These are phyloP conservation scores for Gracilaria vermiculophylla DNA, from an alignment of 23 red algal species.

Conservation along the genomic window DNA sequence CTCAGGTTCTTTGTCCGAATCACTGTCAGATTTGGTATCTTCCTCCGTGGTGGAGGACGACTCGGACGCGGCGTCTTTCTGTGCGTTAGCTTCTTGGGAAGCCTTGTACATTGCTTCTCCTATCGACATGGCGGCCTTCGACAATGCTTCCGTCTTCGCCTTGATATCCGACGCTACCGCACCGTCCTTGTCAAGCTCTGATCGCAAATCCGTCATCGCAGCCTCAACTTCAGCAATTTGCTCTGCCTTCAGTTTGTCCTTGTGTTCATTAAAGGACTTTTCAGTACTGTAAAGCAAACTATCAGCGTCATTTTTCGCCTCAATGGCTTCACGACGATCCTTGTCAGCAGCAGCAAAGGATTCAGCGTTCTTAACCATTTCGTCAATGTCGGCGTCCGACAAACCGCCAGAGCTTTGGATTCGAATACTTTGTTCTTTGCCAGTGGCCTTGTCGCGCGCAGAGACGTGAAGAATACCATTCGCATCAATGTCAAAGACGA, in stretches of 20 bases:
- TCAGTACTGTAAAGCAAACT: conserved; percentile 90
- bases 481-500: conserved; percentile 94
- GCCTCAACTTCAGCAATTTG: conserved; percentile 69
- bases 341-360: conserved; percentile 82
- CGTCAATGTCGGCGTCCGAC: conserved; percentile 78
- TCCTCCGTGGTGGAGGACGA: conserved; percentile 18
- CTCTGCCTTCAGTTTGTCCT: conserved; percentile 68
- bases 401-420: conserved; percentile 86
- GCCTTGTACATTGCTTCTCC: conserved; percentile 98
- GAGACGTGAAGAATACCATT: conserved; percentile 94
- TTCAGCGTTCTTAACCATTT: conserved; percentile 93
- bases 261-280: conserved; percentile 89
- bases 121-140: conserved; percentile 95
- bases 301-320: conserved; percentile 91
- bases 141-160: conserved; percentile 81
- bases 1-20: conserved; percentile 41
- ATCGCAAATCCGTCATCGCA: conserved; percentile 70
- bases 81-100: conserved; percentile 74
- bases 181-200: conserved; percentile 70
- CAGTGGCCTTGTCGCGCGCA: conserved; percentile 90
- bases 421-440: conserved; percentile 87
- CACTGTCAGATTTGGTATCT: conserved; percentile 55
- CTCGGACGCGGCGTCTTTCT: conserved; percentile 37
- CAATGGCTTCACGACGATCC: conserved; percentile 74
- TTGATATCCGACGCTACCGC: conserved; percentile 71